These are phyloP conservation scores for Colletotrichum lentis DNA, from an alignment of 2,329 filamentous ascomycete species.

Conservation along the genomic window DNA sequence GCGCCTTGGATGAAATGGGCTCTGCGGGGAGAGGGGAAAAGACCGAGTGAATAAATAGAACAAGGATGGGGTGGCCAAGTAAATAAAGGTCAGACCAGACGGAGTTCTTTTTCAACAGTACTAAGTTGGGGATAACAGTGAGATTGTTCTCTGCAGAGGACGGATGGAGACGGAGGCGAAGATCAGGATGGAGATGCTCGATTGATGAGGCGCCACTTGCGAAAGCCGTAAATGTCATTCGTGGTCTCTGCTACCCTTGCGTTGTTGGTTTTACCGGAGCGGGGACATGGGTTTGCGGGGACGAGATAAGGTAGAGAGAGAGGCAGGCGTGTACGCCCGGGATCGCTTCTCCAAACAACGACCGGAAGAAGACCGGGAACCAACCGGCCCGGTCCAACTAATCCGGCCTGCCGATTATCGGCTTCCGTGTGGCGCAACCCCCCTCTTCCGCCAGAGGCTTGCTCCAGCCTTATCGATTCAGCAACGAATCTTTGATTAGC, in stretches of 20 bases:
- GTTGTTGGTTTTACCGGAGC: constrained; percentile 13
- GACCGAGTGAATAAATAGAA: too few relatives aligned
- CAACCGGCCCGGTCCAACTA: constrained; percentile 34
- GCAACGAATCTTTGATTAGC: not conserved
- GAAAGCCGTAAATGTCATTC: constrained; percentile 31
- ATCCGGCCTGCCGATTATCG: constrained; percentile 10
- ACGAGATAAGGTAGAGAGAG: constrained; percentile 26
- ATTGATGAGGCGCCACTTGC: constrained; percentile 26
- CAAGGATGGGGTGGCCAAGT: too few relatives aligned
- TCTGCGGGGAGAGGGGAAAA: not conserved
- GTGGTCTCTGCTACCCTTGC: not conserved
- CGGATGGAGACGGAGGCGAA: too few relatives aligned
- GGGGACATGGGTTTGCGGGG: constrained; percentile 25
- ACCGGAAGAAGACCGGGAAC: constrained; percentile 34
- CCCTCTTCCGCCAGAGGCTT: not conserved
- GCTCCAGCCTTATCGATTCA: not conserved
- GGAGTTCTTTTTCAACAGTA: too few relatives aligned
- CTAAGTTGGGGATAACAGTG: not conserved
- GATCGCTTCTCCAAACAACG: constrained; percentile 18
- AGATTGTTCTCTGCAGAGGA: not conserved
- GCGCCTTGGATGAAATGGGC: not conserved
- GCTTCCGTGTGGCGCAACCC: not conserved
- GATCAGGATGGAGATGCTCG: not conserved
- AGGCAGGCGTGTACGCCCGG: constrained; percentile 18
- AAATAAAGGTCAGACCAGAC: too few relatives aligned